phyloP scores from a whole-genome alignment of 2,329 filamentous ascomycete species.

The Amauroascus verrucosus region DNA sequence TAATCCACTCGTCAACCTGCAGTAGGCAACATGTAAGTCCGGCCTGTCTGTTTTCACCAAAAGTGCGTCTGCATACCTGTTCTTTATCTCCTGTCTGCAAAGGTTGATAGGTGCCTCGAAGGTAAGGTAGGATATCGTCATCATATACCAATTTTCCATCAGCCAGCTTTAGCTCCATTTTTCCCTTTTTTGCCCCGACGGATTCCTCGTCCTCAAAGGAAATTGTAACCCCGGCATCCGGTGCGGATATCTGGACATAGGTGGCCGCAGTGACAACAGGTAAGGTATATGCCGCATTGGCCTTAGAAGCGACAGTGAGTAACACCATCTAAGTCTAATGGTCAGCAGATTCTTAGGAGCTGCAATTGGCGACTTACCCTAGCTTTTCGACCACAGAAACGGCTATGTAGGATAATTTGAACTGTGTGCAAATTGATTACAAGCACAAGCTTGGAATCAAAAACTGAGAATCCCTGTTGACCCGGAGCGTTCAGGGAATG shows the following conservation, averaged over 20 bases:
- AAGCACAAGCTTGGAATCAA: too few relatives aligned
- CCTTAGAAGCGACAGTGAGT: constrained; percentile 18
- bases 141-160: constrained; percentile 16
- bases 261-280: constrained; percentile 16
- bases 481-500: too few relatives aligned
- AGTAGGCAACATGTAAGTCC: not conserved
- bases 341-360: not conserved
- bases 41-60: not conserved
- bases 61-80: constrained; percentile 11
- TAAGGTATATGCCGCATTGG: constrained; percentile 15
- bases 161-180: constrained; percentile 14
- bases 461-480: too few relatives aligned
- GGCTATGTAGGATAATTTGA: too few relatives aligned
- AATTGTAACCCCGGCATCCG: constrained; percentile 12
- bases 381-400: too few relatives aligned
- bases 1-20: constrained; percentile 19
- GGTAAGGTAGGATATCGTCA: constrained; percentile 16
- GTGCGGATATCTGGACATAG: constrained; percentile 14
- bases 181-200: constrained; percentile 14
- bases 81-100: constrained; percentile 15
- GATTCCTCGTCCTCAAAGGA: constrained; percentile 16
- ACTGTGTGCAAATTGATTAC: too few relatives aligned
- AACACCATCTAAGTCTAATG: constrained; percentile 10
- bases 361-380: too few relatives aligned
- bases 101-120: constrained; percentile 14